Evolutionary conservation across 83 land plant species (phyloP), one percentile per base, ranked within the genome.

Genomic region (Isoetes engelmannii): DNA sequence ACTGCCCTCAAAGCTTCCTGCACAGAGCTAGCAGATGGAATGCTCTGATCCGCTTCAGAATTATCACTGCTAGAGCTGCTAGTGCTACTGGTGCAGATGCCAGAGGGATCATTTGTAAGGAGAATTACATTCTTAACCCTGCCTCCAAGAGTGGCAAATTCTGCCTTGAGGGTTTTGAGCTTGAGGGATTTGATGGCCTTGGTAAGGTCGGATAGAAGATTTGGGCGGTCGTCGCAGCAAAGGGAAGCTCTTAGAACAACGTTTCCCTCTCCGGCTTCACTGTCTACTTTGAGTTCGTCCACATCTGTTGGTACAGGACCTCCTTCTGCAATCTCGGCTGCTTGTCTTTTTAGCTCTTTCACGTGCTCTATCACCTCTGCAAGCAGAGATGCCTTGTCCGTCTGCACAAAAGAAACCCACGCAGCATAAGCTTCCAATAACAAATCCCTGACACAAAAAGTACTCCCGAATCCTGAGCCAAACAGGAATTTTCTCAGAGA

Each of bases 131-230:
- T 80, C 63, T 84, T 90, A 63, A 84, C 56, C 54, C 92, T 65
- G 49, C 83, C 83, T 47, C 89, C 92, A 18, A 90, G 74, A 42
- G 87, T 87, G 4, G 92, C 87, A 50, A 85, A 84, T 78, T 88
- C 96, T 41, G 83, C 83, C 48, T 83, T 82, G 5, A 84, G 59
- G 20, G 76, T 78, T 41, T 73, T 74, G 7, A 90, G 60, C 48
- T 72, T 56, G 4, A 90, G 86, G 17, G 61, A 10, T 13, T 72
- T 75, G 37, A 90, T 60, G 4, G 85, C 77, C 56, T 79, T 83
- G 44, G 54, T 87, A 6, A 88, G 43, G 63, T 88, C 92, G 57
- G 85, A 45, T 21, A 85, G 58, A 48, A 90, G 85, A 44, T 84
- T 86, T 4, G 92, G 85, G 43, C 84, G 75, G 69, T 85, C 84